phyloP scores from a whole-genome alignment of 345 rosid genomes.

The Brassica nigra region DNA sequence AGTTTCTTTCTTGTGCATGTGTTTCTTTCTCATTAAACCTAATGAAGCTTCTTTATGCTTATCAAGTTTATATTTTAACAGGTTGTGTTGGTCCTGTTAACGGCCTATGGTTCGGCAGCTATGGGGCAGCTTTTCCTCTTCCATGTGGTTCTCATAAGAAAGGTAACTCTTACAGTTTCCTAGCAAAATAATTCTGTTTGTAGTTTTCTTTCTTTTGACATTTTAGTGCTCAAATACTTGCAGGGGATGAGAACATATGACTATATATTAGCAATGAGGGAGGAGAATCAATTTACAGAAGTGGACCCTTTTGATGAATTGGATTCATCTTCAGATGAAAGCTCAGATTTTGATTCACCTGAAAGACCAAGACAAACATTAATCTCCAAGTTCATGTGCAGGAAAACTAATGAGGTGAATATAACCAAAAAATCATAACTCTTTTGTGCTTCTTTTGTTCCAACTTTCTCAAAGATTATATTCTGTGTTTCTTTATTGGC shows the following conservation, averaged over 20 bases:
- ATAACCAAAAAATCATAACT: not conserved
- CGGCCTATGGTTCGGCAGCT: slow-evolving; percentile 88
- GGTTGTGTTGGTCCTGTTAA: slow-evolving; percentile 72
- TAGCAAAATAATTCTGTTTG: not conserved
- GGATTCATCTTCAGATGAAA: slow-evolving; percentile 77
- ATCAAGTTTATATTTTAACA: slow-evolving; percentile 39
- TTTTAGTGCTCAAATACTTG: slow-evolving; percentile 14
- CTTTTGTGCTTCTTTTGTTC: not conserved
- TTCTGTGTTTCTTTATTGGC: slow-evolving; percentile 2
- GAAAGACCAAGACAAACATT: slow-evolving; percentile 54
- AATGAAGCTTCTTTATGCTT: slow-evolving; percentile 10
- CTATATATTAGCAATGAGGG: slow-evolving; percentile 91
- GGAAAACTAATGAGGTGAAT: slow-evolving; percentile 63
- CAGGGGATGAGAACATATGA: slow-evolving; percentile 98
- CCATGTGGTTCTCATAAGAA: slow-evolving; percentile 90
- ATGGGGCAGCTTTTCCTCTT: slow-evolving; percentile 97
- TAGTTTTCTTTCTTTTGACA: slow-evolving; percentile 22
- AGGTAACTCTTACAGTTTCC: slow-evolving; percentile 52
- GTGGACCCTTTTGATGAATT: slow-evolving; percentile 75
- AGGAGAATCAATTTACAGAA: slow-evolving; percentile 66
- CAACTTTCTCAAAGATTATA: slow-evolving; percentile 1
- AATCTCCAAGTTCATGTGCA: slow-evolving; percentile 67
- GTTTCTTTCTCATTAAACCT: not conserved
- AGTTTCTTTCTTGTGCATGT: slow-evolving; percentile 1
- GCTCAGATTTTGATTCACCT: slow-evolving; percentile 78